Evolutionary conservation across 75 land plant species (phyloP), one percentile per base, ranked within the genome.

Genomic region (Adiantum capillusveneris): DNA sequence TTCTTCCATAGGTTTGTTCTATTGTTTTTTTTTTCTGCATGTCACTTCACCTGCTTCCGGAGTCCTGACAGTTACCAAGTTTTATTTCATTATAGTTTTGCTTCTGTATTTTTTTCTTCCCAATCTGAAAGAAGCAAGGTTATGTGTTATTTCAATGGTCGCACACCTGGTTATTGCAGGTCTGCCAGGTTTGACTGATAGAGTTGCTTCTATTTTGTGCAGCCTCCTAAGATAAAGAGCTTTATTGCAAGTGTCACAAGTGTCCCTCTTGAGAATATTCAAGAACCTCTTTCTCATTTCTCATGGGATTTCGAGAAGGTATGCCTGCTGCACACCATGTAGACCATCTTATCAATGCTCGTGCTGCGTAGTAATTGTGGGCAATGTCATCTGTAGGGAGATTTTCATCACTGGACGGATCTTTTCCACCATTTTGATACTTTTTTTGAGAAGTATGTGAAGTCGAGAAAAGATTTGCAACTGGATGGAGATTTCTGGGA

Each of bases 381-480:
- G 19, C 19, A 22, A 24, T 49, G 60, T 58, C 49, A 11, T 19
- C 19, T 80, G 63, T 85, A 94, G 98, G 98, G 98, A n/a, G 91
- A 94, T 65, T 94, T 89, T 57, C 85, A 89, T 70, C 98, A 94
- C 61, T 94, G 98, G 98, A 71, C 81, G 41, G 88, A 86, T 59
- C 79, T 94, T 24, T 79, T 89, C 25, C 79, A 74, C 60, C 96
- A 86, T 66, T 94, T 94, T 69, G 98, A 94, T 65, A 46, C 77
- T 16, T 94, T 71, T 67, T 85, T 89, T 70, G 91, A 94, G 58
- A 86, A 81, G 60, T 69, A 66, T 51, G 73, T 94, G 24, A 83
- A 81, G 53, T 25, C 79, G 30, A 82, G 98, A 53, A 89, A 81
- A 61, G 98, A 94, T 65, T 63, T 94, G 70, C 87, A 81, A 61